phyloP scores from a whole-genome alignment of 2,329 filamentous ascomycete genomes.

The Colletotrichum tanaceti region DNA sequence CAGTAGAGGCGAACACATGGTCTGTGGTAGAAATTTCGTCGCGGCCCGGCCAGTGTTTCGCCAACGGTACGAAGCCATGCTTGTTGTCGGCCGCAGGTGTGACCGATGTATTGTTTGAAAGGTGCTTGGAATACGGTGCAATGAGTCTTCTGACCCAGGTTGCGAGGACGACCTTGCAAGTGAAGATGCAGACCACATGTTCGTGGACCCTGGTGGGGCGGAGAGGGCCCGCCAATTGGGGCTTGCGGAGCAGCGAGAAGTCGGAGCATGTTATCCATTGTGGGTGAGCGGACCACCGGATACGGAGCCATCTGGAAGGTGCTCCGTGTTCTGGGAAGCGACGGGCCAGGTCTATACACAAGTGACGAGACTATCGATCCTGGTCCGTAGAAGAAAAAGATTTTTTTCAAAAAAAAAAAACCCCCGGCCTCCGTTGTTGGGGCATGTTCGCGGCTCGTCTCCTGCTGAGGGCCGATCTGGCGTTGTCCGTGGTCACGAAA shows the following conservation, averaged over 20 bases:
- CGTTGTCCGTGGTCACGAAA: constrained; percentile 7
- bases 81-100: constrained; percentile 1
- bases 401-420: not conserved
- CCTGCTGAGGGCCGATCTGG: constrained; percentile 20
- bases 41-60: constrained; percentile 26
- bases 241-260: not conserved
- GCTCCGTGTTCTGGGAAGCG: not conserved
- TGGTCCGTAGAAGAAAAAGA: not conserved
- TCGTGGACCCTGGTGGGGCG: not conserved
- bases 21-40: constrained; percentile 30
- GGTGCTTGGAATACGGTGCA: constrained; percentile 20
- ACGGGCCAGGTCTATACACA: too few species aligned
- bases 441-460: constrained; percentile 30
- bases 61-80: constrained; percentile 18
- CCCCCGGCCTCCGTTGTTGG: not conserved
- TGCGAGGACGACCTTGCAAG: constrained; percentile 9
- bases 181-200: not conserved
- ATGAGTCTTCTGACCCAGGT: constrained; percentile 21
- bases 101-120: constrained; percentile 25
- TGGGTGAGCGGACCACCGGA: not conserved
- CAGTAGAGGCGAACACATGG: constrained; percentile 37
- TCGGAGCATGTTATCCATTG: not conserved
- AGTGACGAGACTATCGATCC: not conserved
- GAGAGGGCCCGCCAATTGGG: not conserved
- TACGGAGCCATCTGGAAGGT: too few species aligned